Evolutionary conservation across 1,284 basidiomycete genomes (phyloP).

Genomic region (Earliella scabrosa): DNA sequence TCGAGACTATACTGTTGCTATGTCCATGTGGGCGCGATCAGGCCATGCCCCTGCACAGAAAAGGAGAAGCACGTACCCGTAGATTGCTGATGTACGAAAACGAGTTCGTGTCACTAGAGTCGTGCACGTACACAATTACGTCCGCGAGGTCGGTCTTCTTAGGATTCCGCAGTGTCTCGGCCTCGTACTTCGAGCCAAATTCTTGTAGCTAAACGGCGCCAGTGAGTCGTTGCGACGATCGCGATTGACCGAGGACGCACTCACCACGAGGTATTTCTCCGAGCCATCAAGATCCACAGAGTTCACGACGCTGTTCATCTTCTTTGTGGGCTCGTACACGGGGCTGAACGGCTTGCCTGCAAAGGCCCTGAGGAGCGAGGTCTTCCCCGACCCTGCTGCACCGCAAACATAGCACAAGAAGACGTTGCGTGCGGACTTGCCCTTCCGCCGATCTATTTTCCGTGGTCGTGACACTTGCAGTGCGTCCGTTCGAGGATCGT

Average conservation of each 20-base stretch:
- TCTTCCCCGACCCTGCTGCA: constrained; percentile 96
- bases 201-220: constrained; percentile 80
- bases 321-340: constrained; percentile 86
- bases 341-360: constrained; percentile 79
- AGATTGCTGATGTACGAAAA: constrained; percentile 98
- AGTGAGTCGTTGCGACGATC: not conserved
- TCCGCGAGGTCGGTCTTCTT: constrained; percentile 94
- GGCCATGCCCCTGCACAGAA: not conserved
- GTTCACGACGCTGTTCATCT: constrained; percentile 92
- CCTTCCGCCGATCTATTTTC: constrained; percentile 86
- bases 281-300: constrained; percentile 93
- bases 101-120: constrained; percentile 98
- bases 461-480: constrained; percentile 82
- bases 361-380: constrained; percentile 84
- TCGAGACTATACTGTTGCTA: constrained; percentile 97
- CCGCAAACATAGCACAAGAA: constrained; percentile 95
- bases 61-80: constrained; percentile 59
- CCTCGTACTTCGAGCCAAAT: constrained; percentile 94
- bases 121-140: constrained; percentile 95
- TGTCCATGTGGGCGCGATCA: constrained; percentile 9
- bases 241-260: constrained; percentile 35
- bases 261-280: constrained; percentile 94
- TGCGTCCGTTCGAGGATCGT: constrained; percentile 77
- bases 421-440: constrained; percentile 87
- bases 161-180: constrained; percentile 86